Conservation (phyloP, 768 basidiomycete species). For the Naganishia antarctica region DNA sequence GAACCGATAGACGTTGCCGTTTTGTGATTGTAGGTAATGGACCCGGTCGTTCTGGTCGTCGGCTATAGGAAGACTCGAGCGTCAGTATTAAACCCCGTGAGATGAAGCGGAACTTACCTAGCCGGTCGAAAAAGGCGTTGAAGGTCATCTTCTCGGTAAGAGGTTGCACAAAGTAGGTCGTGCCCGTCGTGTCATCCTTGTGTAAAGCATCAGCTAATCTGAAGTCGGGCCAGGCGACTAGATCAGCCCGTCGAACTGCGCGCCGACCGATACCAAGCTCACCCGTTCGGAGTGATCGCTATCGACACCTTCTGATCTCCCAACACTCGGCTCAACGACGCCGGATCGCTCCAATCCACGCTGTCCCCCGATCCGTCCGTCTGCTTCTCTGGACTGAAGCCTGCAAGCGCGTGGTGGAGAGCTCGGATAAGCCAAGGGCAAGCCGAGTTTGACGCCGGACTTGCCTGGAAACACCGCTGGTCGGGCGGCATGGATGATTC, state of each 20-base stretch:
- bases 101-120: slow-evolving; percentile 44
- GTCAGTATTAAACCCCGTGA: slow-evolving; percentile 3
- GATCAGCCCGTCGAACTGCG: not conserved
- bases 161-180: slow-evolving; percentile 72
- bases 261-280: not conserved
- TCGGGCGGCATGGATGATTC: not conserved
- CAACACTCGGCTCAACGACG: not conserved
- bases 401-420: not conserved
- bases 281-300: slow-evolving; percentile 26
- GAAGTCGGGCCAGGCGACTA: not conserved
- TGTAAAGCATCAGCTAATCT: slow-evolving; percentile 72
- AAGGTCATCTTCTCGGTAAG: slow-evolving; percentile 65
- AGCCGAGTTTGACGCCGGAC: not conserved
- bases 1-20: slow-evolving; percentile 69
- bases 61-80: slow-evolving; percentile 18
- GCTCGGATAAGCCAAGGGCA: too few species aligned
- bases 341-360: not conserved
- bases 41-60: slow-evolving; percentile 48
- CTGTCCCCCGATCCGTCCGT: not conserved
- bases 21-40: slow-evolving; percentile 81
- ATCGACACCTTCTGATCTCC: slow-evolving; percentile 18
- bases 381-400: not conserved
- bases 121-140: slow-evolving; percentile 53
- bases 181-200: slow-evolving; percentile 55
- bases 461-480: not conserved